A percentile compares a stretch with the other conserved stretches of the same genome.
These are phyloP conservation scores for Ampelocalamus luodianensis DNA, from an alignment of 176 grass and related monocot genomes.

Conservation along the genomic window DNA sequence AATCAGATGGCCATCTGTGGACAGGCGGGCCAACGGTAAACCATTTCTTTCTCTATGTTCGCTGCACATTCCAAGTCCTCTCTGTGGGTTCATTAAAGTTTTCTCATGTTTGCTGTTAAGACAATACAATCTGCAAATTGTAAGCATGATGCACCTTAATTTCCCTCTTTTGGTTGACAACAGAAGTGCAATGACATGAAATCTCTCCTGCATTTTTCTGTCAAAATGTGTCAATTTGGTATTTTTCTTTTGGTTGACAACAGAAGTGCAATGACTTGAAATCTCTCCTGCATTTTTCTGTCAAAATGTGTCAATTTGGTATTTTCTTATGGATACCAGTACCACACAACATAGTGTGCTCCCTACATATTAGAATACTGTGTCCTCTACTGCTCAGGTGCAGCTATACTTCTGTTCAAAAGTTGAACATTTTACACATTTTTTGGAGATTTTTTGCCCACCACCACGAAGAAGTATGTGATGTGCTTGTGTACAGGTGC, in stretches of 20 bases:
- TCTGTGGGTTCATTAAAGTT: neutral
- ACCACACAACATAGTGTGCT: neutral
- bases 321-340: neutral
- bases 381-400: neutral
- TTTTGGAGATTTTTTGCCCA: neutral
- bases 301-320: neutral
- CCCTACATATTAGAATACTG: neutral
- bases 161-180: neutral
- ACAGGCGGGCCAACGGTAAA: constrained; percentile 85
- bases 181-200: neutral
- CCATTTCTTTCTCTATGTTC: neutral
- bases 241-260: neutral
- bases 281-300: neutral
- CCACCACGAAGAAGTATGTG: neutral
- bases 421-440: neutral
- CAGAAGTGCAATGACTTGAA: neutral
- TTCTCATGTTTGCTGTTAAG: neutral
- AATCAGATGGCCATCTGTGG: constrained; percentile 63
- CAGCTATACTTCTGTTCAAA: neutral
- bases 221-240: neutral
- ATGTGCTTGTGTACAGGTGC: constrained; percentile 48
- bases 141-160: neutral
- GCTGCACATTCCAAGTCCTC: neutral
- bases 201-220: neutral
- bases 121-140: neutral